A percentile compares a stretch with the other conserved stretches of the same genome.
phyloP scores from a whole-genome alignment of 352 stramenopile genomes.

The Globisporangium canariense region DNA sequence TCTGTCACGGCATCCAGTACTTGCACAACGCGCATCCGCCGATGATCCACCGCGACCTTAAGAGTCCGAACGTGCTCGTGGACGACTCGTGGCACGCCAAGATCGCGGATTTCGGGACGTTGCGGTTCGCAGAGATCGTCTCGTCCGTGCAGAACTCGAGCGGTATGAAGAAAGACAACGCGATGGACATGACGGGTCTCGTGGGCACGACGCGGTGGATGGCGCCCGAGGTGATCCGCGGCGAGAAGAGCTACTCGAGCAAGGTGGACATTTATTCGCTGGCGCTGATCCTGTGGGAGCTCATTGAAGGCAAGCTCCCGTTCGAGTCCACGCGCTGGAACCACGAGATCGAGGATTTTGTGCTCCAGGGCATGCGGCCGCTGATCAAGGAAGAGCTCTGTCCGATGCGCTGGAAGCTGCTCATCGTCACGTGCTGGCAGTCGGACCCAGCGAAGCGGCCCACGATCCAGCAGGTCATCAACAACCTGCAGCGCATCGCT shows the following conservation, averaged over 20 bases:
- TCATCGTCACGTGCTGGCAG: slow-evolving; percentile 84
- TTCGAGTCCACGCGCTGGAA: slow-evolving; percentile 85
- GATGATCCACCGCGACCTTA: slow-evolving; percentile 91
- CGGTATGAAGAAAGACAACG: slow-evolving; percentile 23
- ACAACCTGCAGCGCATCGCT: slow-evolving; percentile 72
- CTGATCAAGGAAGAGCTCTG: slow-evolving; percentile 66
- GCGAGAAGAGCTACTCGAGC: slow-evolving; percentile 82
- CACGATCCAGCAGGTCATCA: slow-evolving; percentile 86
- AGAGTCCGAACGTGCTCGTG: slow-evolving; percentile 89
- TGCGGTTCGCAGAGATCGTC: slow-evolving; percentile 86
- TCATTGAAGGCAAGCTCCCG: slow-evolving; percentile 80
- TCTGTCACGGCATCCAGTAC: slow-evolving; percentile 87
- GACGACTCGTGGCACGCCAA: slow-evolving; percentile 89
- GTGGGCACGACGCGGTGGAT: slow-evolving; percentile 89
- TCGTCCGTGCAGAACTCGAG: slow-evolving; percentile 55
- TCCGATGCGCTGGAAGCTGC: slow-evolving; percentile 70
- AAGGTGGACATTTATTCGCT: slow-evolving; percentile 90
- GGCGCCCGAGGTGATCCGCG: slow-evolving; percentile 87
- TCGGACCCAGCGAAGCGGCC: slow-evolving; percentile 75
- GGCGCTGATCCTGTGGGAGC: slow-evolving; percentile 84
- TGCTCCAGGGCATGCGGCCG: slow-evolving; percentile 65
- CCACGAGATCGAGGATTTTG: slow-evolving; percentile 82
- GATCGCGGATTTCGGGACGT: slow-evolving; percentile 88
- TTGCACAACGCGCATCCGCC: slow-evolving; percentile 86
- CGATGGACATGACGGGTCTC: slow-evolving; percentile 82